phyloP scores from a whole-genome alignment of 2,329 filamentous ascomycete genomes.

The Amesomyces nigricolor region DNA sequence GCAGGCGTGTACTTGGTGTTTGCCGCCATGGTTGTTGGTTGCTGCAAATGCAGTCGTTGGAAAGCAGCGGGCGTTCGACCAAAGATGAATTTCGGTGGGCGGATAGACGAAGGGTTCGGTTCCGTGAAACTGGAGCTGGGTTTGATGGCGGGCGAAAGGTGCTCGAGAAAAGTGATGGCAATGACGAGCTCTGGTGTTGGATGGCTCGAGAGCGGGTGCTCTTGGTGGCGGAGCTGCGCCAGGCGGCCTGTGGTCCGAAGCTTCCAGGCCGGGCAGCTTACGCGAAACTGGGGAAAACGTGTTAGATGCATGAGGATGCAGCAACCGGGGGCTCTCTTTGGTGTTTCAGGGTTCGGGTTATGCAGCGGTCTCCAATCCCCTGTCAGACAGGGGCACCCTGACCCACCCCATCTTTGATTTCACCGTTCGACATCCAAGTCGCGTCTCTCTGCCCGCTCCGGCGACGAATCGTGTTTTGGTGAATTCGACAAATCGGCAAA shows the following conservation, averaged over 20 bases:
- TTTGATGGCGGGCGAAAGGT: background rate
- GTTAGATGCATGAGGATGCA: background rate
- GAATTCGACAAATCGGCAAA: background rate
- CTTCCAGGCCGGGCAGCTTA: slow-evolving; percentile 3
- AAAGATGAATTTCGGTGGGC: background rate
- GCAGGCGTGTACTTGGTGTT: slow-evolving; percentile 79
- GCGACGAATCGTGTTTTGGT: slow-evolving; percentile 9
- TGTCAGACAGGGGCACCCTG: background rate
- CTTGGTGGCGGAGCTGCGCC: slow-evolving; percentile 15
- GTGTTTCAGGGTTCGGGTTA: slow-evolving; percentile 8
- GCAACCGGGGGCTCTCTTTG: background rate
- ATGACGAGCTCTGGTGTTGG: slow-evolving; percentile 12
- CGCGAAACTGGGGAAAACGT: background rate
- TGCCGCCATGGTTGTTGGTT: slow-evolving; percentile 31
- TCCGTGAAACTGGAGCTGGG: background rate
- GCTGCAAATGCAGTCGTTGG: background rate
- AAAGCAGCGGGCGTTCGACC: background rate
- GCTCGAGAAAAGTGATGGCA: background rate
- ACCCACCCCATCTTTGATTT: slow-evolving; percentile 3
- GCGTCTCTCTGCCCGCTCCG: slow-evolving; percentile 12
- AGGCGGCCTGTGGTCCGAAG: slow-evolving; percentile 9
- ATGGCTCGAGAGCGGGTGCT: slow-evolving; percentile 15
- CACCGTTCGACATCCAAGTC: slow-evolving; percentile 8
- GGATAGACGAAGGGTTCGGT: background rate
- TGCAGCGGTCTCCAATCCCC: background rate